Conservation (phyloP, 345 rosid genomes). For the Arabidopsis suecica region DNA sequence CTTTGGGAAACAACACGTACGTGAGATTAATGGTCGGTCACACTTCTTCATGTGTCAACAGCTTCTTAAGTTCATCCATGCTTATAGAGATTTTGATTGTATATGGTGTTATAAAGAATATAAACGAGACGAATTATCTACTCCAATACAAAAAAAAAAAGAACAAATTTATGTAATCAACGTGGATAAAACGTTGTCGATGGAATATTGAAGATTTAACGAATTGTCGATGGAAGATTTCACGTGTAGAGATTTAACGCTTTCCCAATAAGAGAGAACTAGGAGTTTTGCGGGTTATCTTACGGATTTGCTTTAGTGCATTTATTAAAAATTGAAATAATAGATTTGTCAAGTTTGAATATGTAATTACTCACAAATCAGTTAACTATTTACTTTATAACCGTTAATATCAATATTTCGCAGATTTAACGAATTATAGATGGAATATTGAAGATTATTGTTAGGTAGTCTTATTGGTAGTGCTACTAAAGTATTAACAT, state of each 20-base stretch:
- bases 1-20: not conserved
- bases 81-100: not conserved
- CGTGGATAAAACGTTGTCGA: no score
- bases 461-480: not conserved
- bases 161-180: not conserved
- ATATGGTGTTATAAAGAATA: not conserved
- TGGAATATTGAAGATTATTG: not conserved
- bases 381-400: no score
- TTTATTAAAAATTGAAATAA: no score
- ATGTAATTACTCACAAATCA: not conserved
- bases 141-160: not conserved
- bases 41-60: not conserved
- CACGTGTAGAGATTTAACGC: no score
- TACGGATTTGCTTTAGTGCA: no score
- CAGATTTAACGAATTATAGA: no score
- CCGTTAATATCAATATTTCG: no score
- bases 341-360: no score
- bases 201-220: no score
- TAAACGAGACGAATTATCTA: not conserved
- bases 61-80: not conserved
- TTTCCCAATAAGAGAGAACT: not conserved
- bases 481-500: not conserved
- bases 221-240: no score
- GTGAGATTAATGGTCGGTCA: conserved; percentile 1
- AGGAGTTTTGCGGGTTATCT: no score